Percentiles rank a stretch among this genome's conserved stretches.
These are phyloP conservation scores for Neofusicoccum kwambonambiense DNA, from an alignment of 2,329 filamentous ascomycete species.

Conservation along the genomic window DNA sequence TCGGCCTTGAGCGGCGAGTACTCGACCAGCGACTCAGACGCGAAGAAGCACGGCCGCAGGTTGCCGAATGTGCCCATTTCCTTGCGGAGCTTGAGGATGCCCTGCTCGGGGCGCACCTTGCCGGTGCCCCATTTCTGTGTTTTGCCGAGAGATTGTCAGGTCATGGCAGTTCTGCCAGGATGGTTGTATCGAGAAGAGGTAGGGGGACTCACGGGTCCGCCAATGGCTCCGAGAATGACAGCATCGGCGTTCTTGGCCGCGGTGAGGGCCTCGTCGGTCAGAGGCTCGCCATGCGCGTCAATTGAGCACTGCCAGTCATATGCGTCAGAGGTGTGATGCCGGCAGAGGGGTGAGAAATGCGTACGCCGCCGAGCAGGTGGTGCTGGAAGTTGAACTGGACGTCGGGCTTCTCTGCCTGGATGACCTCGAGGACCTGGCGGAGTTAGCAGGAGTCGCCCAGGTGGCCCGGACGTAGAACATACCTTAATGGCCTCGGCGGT, in stretches of 20 bases:
- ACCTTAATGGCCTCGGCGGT: conserved; percentile 84
- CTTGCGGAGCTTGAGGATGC: conserved; percentile 85
- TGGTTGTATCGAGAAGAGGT: not conserved
- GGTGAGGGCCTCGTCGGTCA: conserved; percentile 78
- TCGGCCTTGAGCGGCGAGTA: conserved; percentile 83
- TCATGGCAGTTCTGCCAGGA: conserved; percentile 20
- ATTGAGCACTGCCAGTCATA: conserved; percentile 71
- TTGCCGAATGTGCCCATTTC: conserved; percentile 94
- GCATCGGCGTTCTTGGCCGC: conserved; percentile 85
- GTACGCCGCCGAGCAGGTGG: conserved; percentile 86
- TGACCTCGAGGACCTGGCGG: conserved; percentile 68
- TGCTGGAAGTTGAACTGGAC: conserved; percentile 87
- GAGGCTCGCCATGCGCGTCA: conserved; percentile 71
- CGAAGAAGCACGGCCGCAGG: conserved; percentile 94
- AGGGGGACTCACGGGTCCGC: conserved; percentile 66
- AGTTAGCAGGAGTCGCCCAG: conserved; percentile 10
- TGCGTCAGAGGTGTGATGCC: not conserved
- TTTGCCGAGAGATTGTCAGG: not conserved
- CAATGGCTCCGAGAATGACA: conserved; percentile 88
- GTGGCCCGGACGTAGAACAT: conserved; percentile 23
- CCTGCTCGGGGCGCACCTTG: conserved; percentile 85
- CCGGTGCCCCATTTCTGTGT: conserved; percentile 83
- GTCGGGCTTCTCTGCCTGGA: conserved; percentile 70
- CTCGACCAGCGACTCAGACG: conserved; percentile 79
- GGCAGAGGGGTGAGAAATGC: conserved; percentile 37